Evolutionary conservation across 1,284 basidiomycete species (phyloP).

Genomic region (Schizophyllum commune): DNA sequence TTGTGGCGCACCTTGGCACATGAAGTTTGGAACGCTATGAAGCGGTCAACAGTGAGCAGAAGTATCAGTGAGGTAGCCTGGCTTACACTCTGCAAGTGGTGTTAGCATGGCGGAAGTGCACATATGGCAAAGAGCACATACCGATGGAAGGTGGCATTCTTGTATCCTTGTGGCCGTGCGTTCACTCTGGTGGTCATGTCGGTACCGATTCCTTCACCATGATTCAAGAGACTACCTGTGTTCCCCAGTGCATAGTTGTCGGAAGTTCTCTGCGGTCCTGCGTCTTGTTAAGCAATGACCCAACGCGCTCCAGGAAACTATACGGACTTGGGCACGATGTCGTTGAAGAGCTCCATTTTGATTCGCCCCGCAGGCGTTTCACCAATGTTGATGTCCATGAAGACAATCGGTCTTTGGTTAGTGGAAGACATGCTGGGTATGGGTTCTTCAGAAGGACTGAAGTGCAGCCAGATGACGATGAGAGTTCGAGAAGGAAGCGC

Average conservation of each 20-base stretch:
- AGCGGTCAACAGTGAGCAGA: constrained; percentile 4
- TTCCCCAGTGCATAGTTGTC: constrained; percentile 95
- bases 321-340: constrained; percentile 81
- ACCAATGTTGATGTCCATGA: constrained; percentile 95
- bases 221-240: no score
- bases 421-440: background rate
- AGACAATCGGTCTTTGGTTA: constrained; percentile 69
- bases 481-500: background rate
- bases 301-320: background rate
- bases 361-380: constrained; percentile 91
- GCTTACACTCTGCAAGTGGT: constrained; percentile 60
- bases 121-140: constrained; percentile 24
- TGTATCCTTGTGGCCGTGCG: constrained; percentile 83
- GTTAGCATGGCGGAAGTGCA: constrained; percentile 5
- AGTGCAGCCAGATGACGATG: no score
- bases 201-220: no score
- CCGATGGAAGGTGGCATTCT: constrained; percentile 88
- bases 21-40: constrained; percentile 63
- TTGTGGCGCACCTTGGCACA: constrained; percentile 64
- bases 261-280: constrained; percentile 95
- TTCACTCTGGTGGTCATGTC: constrained; percentile 51
- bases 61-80: constrained; percentile 1
- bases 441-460: no score
- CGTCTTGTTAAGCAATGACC: background rate
- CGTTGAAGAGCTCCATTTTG: constrained; percentile 93